Percentiles rank a stretch among this genome's conserved stretches.
phyloP scores from a whole-genome alignment of 345 rosid genomes.

The Aquilaria malaccensis region DNA sequence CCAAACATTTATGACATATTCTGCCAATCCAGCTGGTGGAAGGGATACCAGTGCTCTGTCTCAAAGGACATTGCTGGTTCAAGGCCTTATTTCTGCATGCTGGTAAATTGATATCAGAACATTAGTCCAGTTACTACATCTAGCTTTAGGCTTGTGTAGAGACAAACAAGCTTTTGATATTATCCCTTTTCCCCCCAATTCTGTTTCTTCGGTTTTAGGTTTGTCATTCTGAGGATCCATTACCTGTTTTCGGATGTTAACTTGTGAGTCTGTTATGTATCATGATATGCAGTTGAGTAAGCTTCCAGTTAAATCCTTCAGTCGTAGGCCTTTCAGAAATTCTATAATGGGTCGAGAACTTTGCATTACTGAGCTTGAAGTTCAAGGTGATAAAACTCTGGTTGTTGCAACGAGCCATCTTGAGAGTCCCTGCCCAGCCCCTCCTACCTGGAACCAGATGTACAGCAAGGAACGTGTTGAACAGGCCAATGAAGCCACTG shows the following conservation, averaged over 20 bases:
- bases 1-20: constrained; percentile 57
- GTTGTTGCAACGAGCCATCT: constrained; percentile 94
- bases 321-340: constrained; percentile 51
- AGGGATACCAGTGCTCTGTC: constrained; percentile 63
- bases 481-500: constrained; percentile 64
- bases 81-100: constrained; percentile 76
- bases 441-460: constrained; percentile 98
- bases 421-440: constrained; percentile 88
- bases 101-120: constrained; percentile 29
- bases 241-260: background rate
- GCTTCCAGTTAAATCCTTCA: constrained; percentile 61
- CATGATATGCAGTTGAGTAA: constrained; percentile 73
- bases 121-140: background rate
- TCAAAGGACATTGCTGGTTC: constrained; percentile 31
- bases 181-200: background rate
- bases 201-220: background rate
- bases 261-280: constrained; percentile 7
- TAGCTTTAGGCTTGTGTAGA: background rate
- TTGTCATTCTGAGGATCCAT: background rate
- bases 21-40: constrained; percentile 79
- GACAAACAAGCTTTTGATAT: background rate
- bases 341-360: constrained; percentile 90
- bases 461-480: constrained; percentile 79
- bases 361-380: constrained; percentile 60
- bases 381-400: constrained; percentile 41